phyloP scores from a whole-genome alignment of 163 green algal species.

The Scenedesmus sp. region DNA sequence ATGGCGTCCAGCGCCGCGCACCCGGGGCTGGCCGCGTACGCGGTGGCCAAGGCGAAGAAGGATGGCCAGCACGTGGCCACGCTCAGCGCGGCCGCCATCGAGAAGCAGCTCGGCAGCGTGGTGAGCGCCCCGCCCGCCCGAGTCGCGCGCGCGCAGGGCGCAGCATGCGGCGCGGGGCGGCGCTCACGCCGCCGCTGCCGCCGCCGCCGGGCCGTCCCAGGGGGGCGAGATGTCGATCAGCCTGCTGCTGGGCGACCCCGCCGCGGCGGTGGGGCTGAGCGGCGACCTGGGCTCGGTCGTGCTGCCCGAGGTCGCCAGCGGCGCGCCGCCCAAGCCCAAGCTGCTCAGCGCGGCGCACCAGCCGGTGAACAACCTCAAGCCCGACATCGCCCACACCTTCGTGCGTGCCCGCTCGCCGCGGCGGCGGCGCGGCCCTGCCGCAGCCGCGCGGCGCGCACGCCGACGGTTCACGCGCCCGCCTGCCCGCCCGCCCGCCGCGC shows the following conservation, averaged over 20 bases:
- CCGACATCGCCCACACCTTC: slow-evolving; percentile 69
- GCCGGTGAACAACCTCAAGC: slow-evolving; percentile 52
- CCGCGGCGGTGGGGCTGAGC: slow-evolving; percentile 28
- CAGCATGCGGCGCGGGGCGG: background rate
- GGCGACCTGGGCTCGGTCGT: slow-evolving; percentile 52
- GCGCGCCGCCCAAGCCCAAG: slow-evolving; percentile 37
- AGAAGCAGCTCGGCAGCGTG: slow-evolving; percentile 60
- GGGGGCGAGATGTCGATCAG: slow-evolving; percentile 49
- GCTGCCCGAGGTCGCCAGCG: slow-evolving; percentile 48
- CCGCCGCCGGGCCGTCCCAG: slow-evolving; percentile 15
- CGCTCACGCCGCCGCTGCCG: background rate
- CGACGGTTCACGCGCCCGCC: background rate
- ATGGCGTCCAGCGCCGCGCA: slow-evolving; percentile 41
- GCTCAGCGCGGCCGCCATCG: slow-evolving; percentile 40
- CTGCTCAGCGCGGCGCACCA: slow-evolving; percentile 46
- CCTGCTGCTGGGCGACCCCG: slow-evolving; percentile 64
- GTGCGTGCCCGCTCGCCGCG: slow-evolving; percentile 35
- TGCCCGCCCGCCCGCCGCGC: background rate
- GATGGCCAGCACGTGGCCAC: slow-evolving; percentile 33
- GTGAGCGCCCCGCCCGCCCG: no score
- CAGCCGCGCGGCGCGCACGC: background rate
- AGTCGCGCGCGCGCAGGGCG: background rate
- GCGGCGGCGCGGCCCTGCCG: background rate
- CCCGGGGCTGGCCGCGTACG: slow-evolving; percentile 50
- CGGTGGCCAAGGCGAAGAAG: slow-evolving; percentile 55